Percentiles rank a stretch among this genome's conserved stretches.
Evolutionary conservation across 2,329 filamentous ascomycete species (phyloP).

Genomic region (Cadophora sp.): DNA sequence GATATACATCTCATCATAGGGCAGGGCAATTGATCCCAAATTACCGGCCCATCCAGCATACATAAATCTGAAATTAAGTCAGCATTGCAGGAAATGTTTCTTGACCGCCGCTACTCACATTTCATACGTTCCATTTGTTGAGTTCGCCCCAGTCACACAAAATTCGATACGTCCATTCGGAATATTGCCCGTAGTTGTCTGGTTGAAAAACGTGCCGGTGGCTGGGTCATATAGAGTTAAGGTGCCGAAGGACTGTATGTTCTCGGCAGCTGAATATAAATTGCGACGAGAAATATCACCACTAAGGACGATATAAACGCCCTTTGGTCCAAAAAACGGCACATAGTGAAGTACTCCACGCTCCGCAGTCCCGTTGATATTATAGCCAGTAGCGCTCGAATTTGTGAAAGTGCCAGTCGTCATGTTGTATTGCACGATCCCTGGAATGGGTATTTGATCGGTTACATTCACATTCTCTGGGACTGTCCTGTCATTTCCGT

Average conservation of each 20-base stretch:
- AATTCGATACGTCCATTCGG: slow-evolving; percentile 26
- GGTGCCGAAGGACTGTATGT: slow-evolving; percentile 20
- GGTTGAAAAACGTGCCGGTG: slow-evolving; percentile 22
- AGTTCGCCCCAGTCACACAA: slow-evolving; percentile 26
- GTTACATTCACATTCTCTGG: slow-evolving; percentile 14
- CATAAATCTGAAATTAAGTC: slow-evolving; percentile 23
- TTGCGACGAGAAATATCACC: slow-evolving; percentile 18
- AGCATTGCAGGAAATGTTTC: background rate
- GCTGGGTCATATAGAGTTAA: slow-evolving; percentile 29
- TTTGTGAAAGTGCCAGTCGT: slow-evolving; percentile 25
- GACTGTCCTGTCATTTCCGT: slow-evolving; percentile 17
- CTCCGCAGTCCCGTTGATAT: slow-evolving; percentile 21
- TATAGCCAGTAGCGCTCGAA: slow-evolving; percentile 22
- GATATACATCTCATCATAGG: slow-evolving; percentile 33
- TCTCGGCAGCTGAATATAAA: slow-evolving; percentile 3
- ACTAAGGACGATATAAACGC: slow-evolving; percentile 21
- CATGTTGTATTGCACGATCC: slow-evolving; percentile 23
- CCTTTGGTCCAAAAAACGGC: slow-evolving; percentile 25
- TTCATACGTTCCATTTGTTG: slow-evolving; percentile 30
- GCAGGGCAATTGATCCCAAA: slow-evolving; percentile 16
- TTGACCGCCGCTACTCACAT: slow-evolving; percentile 20
- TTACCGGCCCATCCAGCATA: slow-evolving; percentile 26
- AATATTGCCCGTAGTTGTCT: slow-evolving; percentile 29
- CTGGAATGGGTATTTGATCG: slow-evolving; percentile 16
- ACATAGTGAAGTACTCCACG: slow-evolving; percentile 22